Evolutionary conservation across 371 early-diverging fungal species (phyloP).

Genomic region (Saksenaea oblongispora): DNA sequence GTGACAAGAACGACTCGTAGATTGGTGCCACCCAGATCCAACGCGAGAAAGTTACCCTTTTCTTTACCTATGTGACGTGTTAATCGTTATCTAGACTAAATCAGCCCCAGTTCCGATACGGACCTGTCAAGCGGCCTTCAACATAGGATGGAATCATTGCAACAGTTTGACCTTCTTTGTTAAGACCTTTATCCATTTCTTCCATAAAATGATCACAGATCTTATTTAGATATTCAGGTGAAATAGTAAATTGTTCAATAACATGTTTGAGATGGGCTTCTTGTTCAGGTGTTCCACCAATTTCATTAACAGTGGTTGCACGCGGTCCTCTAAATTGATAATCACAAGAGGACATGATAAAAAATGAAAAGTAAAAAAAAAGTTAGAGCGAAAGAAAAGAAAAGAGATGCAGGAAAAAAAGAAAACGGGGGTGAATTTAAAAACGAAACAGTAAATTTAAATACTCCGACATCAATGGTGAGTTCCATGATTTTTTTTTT

Average conservation of each 20-base stretch:
- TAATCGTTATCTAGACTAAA: not conserved
- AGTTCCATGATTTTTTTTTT: not conserved
- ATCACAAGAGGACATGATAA: not conserved
- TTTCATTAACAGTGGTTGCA: conserved; percentile 16
- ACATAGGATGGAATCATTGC: conserved; percentile 85
- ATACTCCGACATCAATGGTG: not conserved
- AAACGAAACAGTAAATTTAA: not conserved
- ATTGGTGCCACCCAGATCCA: conserved; percentile 96
- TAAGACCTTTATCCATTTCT: conserved; percentile 79
- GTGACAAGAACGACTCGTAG: conserved; percentile 87
- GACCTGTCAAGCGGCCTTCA: conserved; percentile 54
- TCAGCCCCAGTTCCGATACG: not conserved
- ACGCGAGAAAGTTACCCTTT: conserved; percentile 82
- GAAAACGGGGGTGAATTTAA: not conserved
- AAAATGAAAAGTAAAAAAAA: not conserved
- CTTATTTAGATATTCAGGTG: conserved; percentile 55
- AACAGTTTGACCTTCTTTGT: conserved; percentile 59
- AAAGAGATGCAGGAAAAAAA: not conserved
- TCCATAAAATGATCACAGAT: conserved; percentile 68
- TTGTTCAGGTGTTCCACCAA: conserved; percentile 53
- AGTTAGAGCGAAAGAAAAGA: not conserved
- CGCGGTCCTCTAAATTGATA: conserved; percentile 10
- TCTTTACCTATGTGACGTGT: conserved; percentile 71
- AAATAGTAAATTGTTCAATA: conserved; percentile 60
- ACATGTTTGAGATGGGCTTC: conserved; percentile 47